phyloP scores from a whole-genome alignment of 768 basidiomycete species.

The Tylopilus sp. region DNA sequence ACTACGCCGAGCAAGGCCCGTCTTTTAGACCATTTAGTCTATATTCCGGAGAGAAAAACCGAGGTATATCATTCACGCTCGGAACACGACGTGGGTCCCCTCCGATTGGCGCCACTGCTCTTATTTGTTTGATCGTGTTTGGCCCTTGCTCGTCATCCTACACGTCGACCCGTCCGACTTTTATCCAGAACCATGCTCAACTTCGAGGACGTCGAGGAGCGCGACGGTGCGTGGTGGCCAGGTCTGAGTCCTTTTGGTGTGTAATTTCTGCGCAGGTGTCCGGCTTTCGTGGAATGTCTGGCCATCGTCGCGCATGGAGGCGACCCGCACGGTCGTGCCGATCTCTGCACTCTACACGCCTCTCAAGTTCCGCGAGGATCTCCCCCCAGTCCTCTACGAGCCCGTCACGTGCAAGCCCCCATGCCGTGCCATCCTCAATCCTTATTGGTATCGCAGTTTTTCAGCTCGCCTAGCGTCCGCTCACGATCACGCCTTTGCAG shows the following conservation, averaged over 20 bases:
- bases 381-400: conserved; percentile 95
- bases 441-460: conserved; percentile 73
- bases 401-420: conserved; percentile 98
- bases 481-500: conserved; percentile 42
- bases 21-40: too few relatives aligned
- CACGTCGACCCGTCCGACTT: conserved; percentile 29
- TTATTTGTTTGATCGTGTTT: conserved; percentile 21
- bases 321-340: conserved; percentile 95
- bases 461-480: neutral
- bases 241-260: neutral
- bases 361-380: conserved; percentile 87
- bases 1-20: too few relatives aligned
- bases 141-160: conserved; percentile 7
- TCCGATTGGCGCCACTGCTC: conserved; percentile 6
- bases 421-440: conserved; percentile 96
- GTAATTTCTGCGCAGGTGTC: conserved; percentile 55
- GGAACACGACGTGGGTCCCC: too few relatives aligned
- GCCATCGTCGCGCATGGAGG: conserved; percentile 97
- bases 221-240: conserved; percentile 65
- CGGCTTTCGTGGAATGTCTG: conserved; percentile 98
- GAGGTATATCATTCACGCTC: too few relatives aligned
- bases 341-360: conserved; percentile 98
- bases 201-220: conserved; percentile 97
- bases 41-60: too few relatives aligned
- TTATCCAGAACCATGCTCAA: conserved; percentile 53